Percentiles rank a stretch among this genome's conserved stretches.
Evolutionary conservation across 1,139 yeast genomes (phyloP).

Genomic region (Pichiaceae sp.): DNA sequence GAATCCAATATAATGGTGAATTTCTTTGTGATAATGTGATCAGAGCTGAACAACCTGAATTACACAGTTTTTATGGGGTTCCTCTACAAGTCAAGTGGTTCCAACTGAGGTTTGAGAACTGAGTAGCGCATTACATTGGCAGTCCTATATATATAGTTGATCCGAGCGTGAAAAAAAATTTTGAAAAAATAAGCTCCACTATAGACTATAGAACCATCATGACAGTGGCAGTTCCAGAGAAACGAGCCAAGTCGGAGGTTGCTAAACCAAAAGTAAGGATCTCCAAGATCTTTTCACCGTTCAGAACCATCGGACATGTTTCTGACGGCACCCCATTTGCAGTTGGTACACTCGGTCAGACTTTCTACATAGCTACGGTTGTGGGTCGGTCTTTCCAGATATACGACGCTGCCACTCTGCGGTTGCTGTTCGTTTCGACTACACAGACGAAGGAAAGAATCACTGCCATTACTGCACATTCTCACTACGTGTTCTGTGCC

Average conservation of each 20-base stretch:
- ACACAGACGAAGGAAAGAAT: conserved; percentile 66
- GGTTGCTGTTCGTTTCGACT: conserved; percentile 78
- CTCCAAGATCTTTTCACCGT: conserved; percentile 49
- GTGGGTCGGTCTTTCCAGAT: conserved; percentile 90
- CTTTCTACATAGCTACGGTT: conserved; percentile 81
- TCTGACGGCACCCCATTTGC: conserved; percentile 80
- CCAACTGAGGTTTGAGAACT: too few relatives aligned
- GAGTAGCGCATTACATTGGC: too few relatives aligned
- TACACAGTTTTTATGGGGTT: too few relatives aligned
- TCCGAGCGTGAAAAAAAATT: too few relatives aligned
- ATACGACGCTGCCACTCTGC: conserved; percentile 85
- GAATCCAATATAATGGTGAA: too few relatives aligned
- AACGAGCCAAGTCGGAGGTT: neutral
- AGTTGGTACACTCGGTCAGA: conserved; percentile 79
- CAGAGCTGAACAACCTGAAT: too few relatives aligned
- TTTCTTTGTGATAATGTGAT: too few relatives aligned
- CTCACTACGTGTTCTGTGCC: conserved; percentile 77
- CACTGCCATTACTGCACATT: conserved; percentile 68
- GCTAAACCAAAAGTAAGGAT: conserved; percentile 29
- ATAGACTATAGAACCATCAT: too few relatives aligned
- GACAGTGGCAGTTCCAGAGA: neutral
- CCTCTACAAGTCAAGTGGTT: too few relatives aligned
- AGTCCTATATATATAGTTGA: too few relatives aligned
- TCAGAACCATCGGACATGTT: conserved; percentile 50
- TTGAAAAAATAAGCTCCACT: too few relatives aligned